These are phyloP conservation scores for Clarkia xantiana DNA, from an alignment of 345 rosid genomes.

Conservation along the genomic window DNA sequence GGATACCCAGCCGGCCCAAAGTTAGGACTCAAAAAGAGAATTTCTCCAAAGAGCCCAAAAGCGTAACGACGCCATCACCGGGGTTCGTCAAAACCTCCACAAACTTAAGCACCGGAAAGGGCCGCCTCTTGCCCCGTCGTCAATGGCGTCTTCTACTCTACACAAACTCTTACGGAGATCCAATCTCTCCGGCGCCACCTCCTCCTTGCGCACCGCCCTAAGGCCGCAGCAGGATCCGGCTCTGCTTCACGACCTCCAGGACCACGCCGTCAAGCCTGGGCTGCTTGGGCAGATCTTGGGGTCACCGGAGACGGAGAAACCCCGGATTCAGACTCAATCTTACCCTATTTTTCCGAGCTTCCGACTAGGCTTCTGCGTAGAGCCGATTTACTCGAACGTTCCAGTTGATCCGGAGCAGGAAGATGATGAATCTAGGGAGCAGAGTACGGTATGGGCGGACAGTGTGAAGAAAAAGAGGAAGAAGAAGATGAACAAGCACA, in stretches of 20 bases:
- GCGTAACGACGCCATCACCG: too few species aligned
- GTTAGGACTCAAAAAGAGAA: too few species aligned
- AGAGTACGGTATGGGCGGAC: conserved; percentile 40
- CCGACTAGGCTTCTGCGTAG: conserved; percentile 17
- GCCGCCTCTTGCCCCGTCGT: too few species aligned
- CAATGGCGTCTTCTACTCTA: conserved; percentile 12
- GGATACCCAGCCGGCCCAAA: too few species aligned
- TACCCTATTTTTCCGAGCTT: conserved; percentile 22
- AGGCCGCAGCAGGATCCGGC: not conserved
- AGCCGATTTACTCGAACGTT: conserved; percentile 14
- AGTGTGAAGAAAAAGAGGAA: conserved; percentile 97
- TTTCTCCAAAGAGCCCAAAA: too few species aligned
- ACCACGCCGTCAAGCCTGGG: not conserved
- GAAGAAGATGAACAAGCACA: conserved; percentile 92
- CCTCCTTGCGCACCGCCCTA: conserved; percentile 4
- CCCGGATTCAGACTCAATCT: conserved; percentile 3
- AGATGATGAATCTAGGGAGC: conserved; percentile 7
- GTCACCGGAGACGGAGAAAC: conserved; percentile 1
- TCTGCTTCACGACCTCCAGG: not conserved
- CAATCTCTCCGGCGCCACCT: conserved; percentile 1
- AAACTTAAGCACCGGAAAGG: too few species aligned
- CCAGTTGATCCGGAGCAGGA: conserved; percentile 13
- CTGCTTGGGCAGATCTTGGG: conserved; percentile 6
- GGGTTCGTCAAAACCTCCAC: too few species aligned
- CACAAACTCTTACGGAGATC: conserved; percentile 14